phyloP scores from a whole-genome alignment of 257 asterid genomes.

The Solanum ossicruentum region DNA sequence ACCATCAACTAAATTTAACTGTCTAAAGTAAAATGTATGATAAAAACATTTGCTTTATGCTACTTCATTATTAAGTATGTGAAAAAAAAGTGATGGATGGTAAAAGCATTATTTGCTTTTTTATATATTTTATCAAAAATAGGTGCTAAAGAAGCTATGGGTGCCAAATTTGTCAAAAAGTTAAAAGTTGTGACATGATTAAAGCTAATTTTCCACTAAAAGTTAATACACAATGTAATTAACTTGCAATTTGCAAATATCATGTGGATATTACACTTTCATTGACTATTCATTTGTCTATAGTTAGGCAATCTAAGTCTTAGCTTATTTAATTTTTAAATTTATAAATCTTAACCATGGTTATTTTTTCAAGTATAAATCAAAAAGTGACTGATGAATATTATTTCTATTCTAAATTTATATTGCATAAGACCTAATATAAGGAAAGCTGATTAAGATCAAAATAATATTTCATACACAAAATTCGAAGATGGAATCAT shows the following conservation, averaged over 20 bases:
- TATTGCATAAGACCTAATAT: not conserved
- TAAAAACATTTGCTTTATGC: not conserved
- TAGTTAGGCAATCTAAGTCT: not conserved
- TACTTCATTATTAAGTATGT: not conserved
- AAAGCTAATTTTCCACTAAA: not conserved
- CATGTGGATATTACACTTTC: not conserved
- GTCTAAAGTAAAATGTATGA: not conserved
- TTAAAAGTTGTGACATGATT: not conserved
- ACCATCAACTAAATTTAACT: not conserved
- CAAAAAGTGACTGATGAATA: not conserved
- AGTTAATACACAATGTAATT: not conserved
- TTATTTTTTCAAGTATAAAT: not conserved
- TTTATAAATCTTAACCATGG: accelerated
- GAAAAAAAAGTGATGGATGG: not conserved
- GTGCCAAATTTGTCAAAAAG: not conserved
- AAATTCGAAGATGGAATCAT: not conserved
- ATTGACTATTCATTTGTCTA: not conserved
- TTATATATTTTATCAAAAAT: not conserved
- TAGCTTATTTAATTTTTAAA: not conserved
- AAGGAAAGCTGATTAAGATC: accelerated
- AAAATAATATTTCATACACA: too few species aligned
- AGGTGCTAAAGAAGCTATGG: not conserved
- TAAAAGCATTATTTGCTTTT: not conserved
- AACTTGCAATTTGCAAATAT: not conserved
- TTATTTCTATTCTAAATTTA: not conserved